phyloP scores from a whole-genome alignment of 495 filamentous ascomycete genomes.

The Gamarada debralockiae region DNA sequence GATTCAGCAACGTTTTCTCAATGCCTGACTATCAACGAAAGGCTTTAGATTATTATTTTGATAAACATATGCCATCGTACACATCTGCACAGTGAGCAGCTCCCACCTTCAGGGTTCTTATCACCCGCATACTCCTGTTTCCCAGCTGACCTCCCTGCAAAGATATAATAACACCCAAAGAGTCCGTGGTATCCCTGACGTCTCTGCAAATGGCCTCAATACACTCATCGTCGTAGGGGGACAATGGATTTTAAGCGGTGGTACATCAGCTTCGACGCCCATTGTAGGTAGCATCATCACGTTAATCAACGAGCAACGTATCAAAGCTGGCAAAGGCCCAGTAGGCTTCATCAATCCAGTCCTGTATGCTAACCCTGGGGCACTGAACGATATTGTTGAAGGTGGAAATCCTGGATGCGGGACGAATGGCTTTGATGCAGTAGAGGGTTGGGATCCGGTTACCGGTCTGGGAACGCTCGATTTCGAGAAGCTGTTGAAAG shows the following conservation, averaged over 20 bases:
- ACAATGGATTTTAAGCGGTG: too few relatives aligned
- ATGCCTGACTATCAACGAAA: constrained; percentile 34
- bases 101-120: too few relatives aligned
- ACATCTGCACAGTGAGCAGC: constrained; percentile 1
- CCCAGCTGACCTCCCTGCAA: neutral
- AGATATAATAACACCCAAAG: constrained; percentile 27
- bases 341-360: constrained; percentile 50
- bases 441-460: constrained; percentile 57
- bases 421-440: constrained; percentile 43
- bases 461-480: constrained; percentile 38
- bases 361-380: constrained; percentile 41
- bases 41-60: constrained; percentile 22
- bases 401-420: constrained; percentile 44
- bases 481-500: too few relatives aligned
- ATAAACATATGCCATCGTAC: constrained; percentile 20
- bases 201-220: too few relatives aligned
- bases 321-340: constrained; percentile 38
- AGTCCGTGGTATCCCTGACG: constrained; percentile 31
- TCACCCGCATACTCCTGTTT: constrained; percentile 25
- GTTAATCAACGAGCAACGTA: constrained; percentile 38
- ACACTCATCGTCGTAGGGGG: too few relatives aligned
- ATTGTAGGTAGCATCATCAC: neutral
- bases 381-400: constrained; percentile 44
- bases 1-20: constrained; percentile 42
- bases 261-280: neutral